Evolutionary conservation across 805 yeast species (phyloP).

Genomic region (Wickerhamiella kurtzmanii): DNA sequence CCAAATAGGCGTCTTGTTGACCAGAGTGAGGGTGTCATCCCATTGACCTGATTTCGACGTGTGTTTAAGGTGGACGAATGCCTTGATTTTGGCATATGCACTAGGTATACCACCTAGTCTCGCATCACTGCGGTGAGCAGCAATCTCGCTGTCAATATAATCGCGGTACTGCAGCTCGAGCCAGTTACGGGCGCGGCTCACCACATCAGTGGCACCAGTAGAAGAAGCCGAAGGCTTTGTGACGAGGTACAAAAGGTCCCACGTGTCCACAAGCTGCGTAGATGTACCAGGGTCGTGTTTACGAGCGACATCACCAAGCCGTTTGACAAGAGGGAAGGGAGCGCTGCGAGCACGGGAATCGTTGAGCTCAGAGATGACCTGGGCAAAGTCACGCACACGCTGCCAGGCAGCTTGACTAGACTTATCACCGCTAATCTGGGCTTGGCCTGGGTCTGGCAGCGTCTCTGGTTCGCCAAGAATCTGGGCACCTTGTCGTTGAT

Average conservation of each 20-base stretch:
- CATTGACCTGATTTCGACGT: slow-evolving; percentile 31
- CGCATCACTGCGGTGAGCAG: slow-evolving; percentile 34
- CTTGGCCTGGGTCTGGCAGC: not conserved
- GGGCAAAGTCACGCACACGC: slow-evolving; percentile 43
- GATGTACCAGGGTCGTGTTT: slow-evolving; percentile 40
- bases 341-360: slow-evolving; percentile 35
- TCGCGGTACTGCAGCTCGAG: slow-evolving; percentile 67
- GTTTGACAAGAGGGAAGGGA: slow-evolving; percentile 42
- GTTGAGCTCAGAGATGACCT: slow-evolving; percentile 55
- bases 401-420: slow-evolving; percentile 3
- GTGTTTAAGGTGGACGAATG: slow-evolving; percentile 41
- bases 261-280: slow-evolving; percentile 46
- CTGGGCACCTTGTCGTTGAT: not conserved
- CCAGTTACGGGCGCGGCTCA: not conserved
- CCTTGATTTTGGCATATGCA: slow-evolving; percentile 54
- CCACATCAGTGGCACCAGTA: not conserved
- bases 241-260: slow-evolving; percentile 3
- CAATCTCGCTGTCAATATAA: slow-evolving; percentile 54
- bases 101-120: slow-evolving; percentile 56
- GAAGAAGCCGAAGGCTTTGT: not conserved
- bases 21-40: slow-evolving; percentile 43
- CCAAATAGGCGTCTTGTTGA: slow-evolving; percentile 90
- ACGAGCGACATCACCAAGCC: slow-evolving; percentile 44
- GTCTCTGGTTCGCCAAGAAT: slow-evolving; percentile 7
- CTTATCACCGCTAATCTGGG: not conserved